Evolutionary conservation across 306 rosid species (phyloP), one percentile per base, ranked within the genome.

Genomic region (Vigna trinervia): DNA sequence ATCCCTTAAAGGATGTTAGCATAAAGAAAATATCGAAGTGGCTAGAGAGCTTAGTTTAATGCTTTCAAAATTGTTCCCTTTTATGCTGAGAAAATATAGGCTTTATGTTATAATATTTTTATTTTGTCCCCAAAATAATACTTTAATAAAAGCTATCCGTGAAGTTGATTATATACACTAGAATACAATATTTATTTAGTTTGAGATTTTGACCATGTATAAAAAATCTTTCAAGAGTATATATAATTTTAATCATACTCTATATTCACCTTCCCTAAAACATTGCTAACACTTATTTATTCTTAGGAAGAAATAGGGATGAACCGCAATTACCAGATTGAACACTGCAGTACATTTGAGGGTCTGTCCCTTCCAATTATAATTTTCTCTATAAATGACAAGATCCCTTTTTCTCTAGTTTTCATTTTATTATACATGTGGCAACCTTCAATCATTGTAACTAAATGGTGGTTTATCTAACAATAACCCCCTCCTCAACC

Each of bases 51-150:
- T 69, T 47, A 45, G 69, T 47, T 75, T 59, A 54, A 59, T 39
- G 58, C n/a, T 68, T 26, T 63, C 9, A 12, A 50, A 15, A 1
- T 39, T 69, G 14, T 56, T 8, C 52, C 13, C 5, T 56, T 54
- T 46, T 46, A n/a, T 53, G 64, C 52, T 79, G 59, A 69, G 36
- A 75, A 83, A 46, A 69, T 23, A n/a, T 26, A 23, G 62, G 65
- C 71, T 39, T 62, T 22, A 79, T 63, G 73, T 53, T 70, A 30
- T 73, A 71, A 50, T 51, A 19, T 34, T 53, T 72, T 71, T 71
- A 4, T 32, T n/a, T 26, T 45, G 48, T 53, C 32, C 12, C 11
- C 38, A 38, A 47, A 48, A 1, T 39, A 70, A 17, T 38, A 46
- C 69, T 53, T 56, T 15, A 56, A 65, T 53, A 46, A 8, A 39